phyloP scores from a whole-genome alignment of 352 stramenopile species.

The Pythium insidiosum region DNA sequence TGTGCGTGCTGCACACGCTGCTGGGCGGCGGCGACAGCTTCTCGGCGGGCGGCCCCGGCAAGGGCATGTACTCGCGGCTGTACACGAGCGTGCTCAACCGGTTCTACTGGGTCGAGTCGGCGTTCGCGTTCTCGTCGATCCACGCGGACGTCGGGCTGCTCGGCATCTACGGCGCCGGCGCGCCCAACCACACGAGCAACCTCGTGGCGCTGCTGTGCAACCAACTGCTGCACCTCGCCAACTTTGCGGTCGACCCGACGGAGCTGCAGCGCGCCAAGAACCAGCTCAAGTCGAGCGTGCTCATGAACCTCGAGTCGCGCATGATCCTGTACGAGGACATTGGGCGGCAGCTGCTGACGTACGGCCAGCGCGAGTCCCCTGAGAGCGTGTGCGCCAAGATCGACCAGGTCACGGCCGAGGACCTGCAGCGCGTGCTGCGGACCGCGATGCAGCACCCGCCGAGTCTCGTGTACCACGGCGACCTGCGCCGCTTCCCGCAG shows the following conservation, averaged over 20 bases:
- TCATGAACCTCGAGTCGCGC: conserved; percentile 98
- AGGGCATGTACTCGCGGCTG: conserved; percentile 99
- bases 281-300: conserved; percentile 98
- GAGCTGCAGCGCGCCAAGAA: conserved; percentile 97
- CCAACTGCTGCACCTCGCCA: conserved; percentile 88
- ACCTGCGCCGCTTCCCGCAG: conserved; percentile 66
- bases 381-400: conserved; percentile 84
- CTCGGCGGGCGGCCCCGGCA: conserved; percentile 97
- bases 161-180: conserved; percentile 89
- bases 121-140: conserved; percentile 95
- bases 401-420: conserved; percentile 76
- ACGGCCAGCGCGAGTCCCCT: conserved; percentile 89
- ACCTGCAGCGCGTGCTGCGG: conserved; percentile 77
- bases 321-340: conserved; percentile 99
- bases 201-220: conserved; percentile 91
- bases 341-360: conserved; percentile 96
- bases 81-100: conserved; percentile 97
- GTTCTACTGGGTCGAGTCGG: conserved; percentile 97
- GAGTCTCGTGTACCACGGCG: conserved; percentile 80
- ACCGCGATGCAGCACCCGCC: conserved; percentile 68
- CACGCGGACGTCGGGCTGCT: conserved; percentile 93
- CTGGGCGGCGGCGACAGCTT: conserved; percentile 97
- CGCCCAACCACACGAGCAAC: conserved; percentile 84
- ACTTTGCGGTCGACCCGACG: conserved; percentile 53
- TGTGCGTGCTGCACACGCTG: conserved; percentile 97